Evolutionary conservation across 208 protist genomes (phyloP).

Genomic region (Entamoeba invadens): DNA sequence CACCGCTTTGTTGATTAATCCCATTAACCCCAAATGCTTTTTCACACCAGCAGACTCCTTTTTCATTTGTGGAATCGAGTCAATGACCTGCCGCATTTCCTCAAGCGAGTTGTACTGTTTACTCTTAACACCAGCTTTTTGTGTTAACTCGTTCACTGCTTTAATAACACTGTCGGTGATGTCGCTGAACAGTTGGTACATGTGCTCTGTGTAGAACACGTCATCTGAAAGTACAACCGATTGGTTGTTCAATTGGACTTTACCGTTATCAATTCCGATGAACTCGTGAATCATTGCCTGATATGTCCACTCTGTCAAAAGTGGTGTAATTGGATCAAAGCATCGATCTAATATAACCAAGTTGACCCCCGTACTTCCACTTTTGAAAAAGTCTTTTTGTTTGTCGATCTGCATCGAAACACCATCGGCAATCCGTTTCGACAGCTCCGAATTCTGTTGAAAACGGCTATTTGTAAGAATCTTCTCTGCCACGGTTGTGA

Average conservation of each 20-base stretch:
- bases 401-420: neutral
- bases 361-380: neutral
- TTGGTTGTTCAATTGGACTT: neutral
- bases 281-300: constrained; percentile 7
- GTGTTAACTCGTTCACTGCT: neutral
- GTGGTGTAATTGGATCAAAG: constrained; percentile 12
- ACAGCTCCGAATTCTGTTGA: neutral
- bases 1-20: neutral
- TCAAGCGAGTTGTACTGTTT: neutral
- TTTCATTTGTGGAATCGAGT: neutral
- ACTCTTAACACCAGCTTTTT: neutral
- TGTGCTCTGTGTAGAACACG: neutral
- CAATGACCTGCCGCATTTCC: neutral
- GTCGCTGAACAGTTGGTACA: neutral
- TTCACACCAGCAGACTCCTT: neutral
- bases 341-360: neutral
- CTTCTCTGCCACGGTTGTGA: too few relatives aligned
- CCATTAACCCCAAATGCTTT: neutral
- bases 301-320: constrained; percentile 7
- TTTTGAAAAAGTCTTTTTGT: neutral
- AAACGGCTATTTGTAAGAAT: too few relatives aligned
- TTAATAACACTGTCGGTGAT: neutral
- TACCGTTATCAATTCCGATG: constrained; percentile 3
- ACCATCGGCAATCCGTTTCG: neutral
- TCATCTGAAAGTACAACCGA: neutral